phyloP scores from a whole-genome alignment of 2,329 filamentous ascomycete species.

The Aspergillus spinulosporus region DNA sequence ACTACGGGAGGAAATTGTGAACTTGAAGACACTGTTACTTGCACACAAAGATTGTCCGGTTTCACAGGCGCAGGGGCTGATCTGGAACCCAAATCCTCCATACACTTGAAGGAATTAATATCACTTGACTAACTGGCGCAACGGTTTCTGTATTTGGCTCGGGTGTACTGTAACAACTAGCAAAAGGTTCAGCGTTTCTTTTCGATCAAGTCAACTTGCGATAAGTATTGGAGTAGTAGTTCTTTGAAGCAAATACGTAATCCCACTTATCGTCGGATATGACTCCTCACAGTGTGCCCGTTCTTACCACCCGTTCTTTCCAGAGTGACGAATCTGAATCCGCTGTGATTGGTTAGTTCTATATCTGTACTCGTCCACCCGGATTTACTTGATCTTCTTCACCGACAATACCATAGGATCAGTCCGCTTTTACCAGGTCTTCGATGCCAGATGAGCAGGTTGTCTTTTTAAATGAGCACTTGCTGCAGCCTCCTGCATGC shows the following conservation, averaged over 20 bases:
- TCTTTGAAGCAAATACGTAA: not conserved
- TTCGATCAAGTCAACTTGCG: not conserved
- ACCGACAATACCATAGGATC: too few species aligned
- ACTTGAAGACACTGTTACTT: slow-evolving; percentile 85
- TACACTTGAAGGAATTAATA: slow-evolving; percentile 16
- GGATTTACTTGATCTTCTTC: too few species aligned
- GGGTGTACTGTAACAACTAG: slow-evolving; percentile 9
- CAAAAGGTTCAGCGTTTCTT: slow-evolving; percentile 5
- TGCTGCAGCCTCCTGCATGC: too few species aligned
- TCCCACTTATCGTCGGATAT: not conserved
- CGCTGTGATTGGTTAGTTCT: not conserved
- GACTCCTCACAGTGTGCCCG: not conserved
- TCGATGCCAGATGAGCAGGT: too few species aligned
- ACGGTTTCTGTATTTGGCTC: not conserved
- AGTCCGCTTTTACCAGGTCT: too few species aligned
- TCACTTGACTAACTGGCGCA: not conserved
- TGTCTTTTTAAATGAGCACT: too few species aligned
- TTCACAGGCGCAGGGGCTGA: slow-evolving; percentile 77
- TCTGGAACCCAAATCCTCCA: slow-evolving; percentile 16
- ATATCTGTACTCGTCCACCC: too few species aligned
- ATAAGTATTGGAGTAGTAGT: not conserved
- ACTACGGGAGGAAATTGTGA: slow-evolving; percentile 88
- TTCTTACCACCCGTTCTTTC: too few species aligned
- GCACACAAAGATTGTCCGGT: slow-evolving; percentile 97
- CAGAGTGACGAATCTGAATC: not conserved